Percentiles rank a stretch among this genome's conserved stretches.
These are phyloP conservation scores for Trifolium dubium DNA, from an alignment of 306 rosid genomes.

Conservation along the genomic window DNA sequence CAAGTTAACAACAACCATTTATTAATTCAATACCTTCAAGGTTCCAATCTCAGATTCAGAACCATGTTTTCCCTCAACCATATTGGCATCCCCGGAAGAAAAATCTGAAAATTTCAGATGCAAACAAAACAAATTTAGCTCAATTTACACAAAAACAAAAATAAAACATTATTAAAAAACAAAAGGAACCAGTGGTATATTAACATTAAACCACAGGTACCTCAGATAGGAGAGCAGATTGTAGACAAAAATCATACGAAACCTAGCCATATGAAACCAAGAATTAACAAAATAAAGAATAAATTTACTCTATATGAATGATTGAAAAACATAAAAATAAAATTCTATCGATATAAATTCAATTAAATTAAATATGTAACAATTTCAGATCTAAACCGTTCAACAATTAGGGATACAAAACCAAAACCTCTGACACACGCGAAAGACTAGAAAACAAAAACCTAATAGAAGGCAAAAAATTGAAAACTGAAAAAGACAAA, in stretches of 20 bases:
- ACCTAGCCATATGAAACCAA: conserved; percentile 1
- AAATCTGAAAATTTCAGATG: conserved; percentile 48
- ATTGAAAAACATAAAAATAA: too few species aligned
- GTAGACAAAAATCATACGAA: neutral
- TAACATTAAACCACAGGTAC: conserved; percentile 5
- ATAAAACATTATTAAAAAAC: neutral
- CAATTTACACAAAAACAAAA: neutral
- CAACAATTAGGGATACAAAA: neutral
- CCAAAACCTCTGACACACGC: neutral
- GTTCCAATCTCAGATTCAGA: conserved; percentile 43
- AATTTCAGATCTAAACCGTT: conserved; percentile 1
- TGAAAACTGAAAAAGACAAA: neutral
- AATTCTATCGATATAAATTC: neutral
- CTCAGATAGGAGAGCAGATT: conserved; percentile 3
- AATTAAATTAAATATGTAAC: neutral
- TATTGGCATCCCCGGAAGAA: conserved; percentile 18
- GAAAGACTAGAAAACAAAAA: neutral
- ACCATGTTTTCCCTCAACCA: conserved; percentile 40
- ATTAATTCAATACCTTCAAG: conserved; percentile 60
- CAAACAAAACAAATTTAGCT: neutral
- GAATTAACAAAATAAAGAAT: neutral
- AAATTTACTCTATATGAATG: too few species aligned
- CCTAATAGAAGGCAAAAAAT: neutral
- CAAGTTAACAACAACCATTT: conserved; percentile 8
- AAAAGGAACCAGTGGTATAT: conserved; percentile 1